Conservation (phyloP, 352 stramenopile species). For the Phytopythium delawarense region DNA sequence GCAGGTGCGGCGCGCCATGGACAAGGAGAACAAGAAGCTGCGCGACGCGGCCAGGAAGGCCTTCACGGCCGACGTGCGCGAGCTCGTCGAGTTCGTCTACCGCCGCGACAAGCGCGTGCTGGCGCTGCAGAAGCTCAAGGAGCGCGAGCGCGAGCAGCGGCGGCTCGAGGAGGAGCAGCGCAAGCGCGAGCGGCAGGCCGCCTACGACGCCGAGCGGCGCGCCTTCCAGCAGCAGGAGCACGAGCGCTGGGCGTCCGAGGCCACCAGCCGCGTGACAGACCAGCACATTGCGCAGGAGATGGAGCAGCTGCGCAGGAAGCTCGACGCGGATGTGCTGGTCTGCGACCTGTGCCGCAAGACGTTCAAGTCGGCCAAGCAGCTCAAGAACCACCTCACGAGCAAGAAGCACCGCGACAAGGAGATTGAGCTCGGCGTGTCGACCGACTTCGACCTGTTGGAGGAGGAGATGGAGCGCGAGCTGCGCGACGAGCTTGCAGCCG, state of each 20-base stretch:
- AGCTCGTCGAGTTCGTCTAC: slow-evolving; percentile 81
- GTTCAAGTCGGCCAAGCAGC: slow-evolving; percentile 83
- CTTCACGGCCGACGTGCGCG: slow-evolving; percentile 73
- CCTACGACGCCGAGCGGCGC: slow-evolving; percentile 50
- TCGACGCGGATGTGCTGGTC: slow-evolving; percentile 60
- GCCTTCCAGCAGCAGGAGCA: slow-evolving; percentile 70
- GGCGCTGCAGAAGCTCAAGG: slow-evolving; percentile 59
- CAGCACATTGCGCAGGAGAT: slow-evolving; percentile 62
- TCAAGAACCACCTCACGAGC: slow-evolving; percentile 72
- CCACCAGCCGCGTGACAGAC: slow-evolving; percentile 49
- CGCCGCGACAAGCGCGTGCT: slow-evolving; percentile 72
- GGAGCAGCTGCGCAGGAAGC: slow-evolving; percentile 56
- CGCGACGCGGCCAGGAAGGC: slow-evolving; percentile 70
- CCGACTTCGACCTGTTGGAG: slow-evolving; percentile 50
- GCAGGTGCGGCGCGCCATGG: slow-evolving; percentile 74
- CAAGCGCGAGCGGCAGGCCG: slow-evolving; percentile 53
- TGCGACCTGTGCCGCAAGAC: slow-evolving; percentile 82
- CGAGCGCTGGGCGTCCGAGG: slow-evolving; percentile 42
- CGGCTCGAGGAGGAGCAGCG: slow-evolving; percentile 45
- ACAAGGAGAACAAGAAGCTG: slow-evolving; percentile 89
- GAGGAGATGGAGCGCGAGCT: slow-evolving; percentile 57
- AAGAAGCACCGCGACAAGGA: slow-evolving; percentile 84
- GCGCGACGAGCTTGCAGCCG: slow-evolving; percentile 47
- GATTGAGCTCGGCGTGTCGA: slow-evolving; percentile 55
- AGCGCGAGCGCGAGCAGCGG: slow-evolving; percentile 49